Conservation (phyloP, 305 asterid species). For the Rubia balearica region DNA sequence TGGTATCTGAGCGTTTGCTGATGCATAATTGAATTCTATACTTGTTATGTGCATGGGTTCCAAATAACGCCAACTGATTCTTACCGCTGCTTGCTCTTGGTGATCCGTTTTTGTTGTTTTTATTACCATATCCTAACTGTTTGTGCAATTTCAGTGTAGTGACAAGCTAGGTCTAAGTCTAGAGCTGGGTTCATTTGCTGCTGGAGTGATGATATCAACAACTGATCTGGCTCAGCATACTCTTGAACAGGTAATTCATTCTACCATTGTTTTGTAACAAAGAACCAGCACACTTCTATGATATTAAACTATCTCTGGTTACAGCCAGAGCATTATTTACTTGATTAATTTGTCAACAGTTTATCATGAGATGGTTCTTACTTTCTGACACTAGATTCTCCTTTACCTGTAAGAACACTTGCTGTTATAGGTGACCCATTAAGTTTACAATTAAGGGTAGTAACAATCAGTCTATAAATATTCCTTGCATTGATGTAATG, state of each 20-base stretch:
- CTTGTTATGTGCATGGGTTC: neutral
- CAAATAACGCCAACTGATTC: neutral
- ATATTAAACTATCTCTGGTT: neutral
- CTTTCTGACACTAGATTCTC: neutral
- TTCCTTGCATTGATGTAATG: neutral
- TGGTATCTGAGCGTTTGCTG: neutral
- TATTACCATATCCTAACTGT: constrained; percentile 18
- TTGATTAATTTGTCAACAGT: neutral
- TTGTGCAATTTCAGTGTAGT: constrained; percentile 69
- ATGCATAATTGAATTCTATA: neutral
- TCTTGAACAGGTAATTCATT: constrained; percentile 69
- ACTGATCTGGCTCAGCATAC: constrained; percentile 98
- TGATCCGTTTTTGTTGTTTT: constrained; percentile 13
- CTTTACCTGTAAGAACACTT: neutral
- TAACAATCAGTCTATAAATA: neutral
- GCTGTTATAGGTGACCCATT: neutral
- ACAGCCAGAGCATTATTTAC: neutral
- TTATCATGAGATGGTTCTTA: neutral
- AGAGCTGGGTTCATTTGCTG: constrained; percentile 98
- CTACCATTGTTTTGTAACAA: neutral
- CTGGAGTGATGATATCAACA: constrained; percentile 98
- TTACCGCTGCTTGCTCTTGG: neutral
- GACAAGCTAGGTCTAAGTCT: constrained; percentile 97
- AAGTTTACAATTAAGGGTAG: neutral
- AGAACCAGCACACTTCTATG: neutral